phyloP scores from a whole-genome alignment of 2,329 filamentous ascomycete genomes.

The Colletotrichum siamense region DNA sequence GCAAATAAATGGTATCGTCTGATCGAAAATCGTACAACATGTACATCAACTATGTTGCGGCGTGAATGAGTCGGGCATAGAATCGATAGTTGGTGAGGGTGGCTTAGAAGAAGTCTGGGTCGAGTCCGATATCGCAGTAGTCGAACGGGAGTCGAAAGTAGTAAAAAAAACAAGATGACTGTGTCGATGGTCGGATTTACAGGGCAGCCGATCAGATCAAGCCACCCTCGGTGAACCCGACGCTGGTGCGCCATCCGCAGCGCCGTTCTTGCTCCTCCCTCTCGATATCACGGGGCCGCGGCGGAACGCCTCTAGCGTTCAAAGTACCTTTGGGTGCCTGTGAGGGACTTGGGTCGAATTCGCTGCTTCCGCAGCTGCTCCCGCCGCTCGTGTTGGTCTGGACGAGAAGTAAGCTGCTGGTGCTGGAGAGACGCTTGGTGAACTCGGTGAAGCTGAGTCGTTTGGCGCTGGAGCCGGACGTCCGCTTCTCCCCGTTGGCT shows the following conservation, averaged over 20 bases:
- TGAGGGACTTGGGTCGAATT: slow-evolving; percentile 45
- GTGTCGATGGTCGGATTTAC: background rate
- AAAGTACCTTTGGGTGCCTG: slow-evolving; percentile 35
- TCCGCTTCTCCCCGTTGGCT: slow-evolving; percentile 49
- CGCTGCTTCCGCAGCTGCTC: slow-evolving; percentile 55
- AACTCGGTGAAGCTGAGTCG: slow-evolving; percentile 67
- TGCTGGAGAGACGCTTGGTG: slow-evolving; percentile 64
- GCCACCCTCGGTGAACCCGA: slow-evolving; percentile 60
- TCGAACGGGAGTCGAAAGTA: background rate
- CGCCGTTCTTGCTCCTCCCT: slow-evolving; percentile 45
- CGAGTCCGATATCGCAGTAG: background rate
- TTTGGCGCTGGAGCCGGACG: slow-evolving; percentile 60
- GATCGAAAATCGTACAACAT: slow-evolving; percentile 21
- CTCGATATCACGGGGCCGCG: slow-evolving; percentile 38
- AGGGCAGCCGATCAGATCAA: slow-evolving; percentile 48
- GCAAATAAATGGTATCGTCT: slow-evolving; percentile 19
- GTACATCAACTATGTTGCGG: slow-evolving; percentile 4
- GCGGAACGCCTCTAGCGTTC: slow-evolving; percentile 33
- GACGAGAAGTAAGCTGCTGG: slow-evolving; percentile 63
- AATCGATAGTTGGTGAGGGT: background rate
- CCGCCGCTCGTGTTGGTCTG: slow-evolving; percentile 59
- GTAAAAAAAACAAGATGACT: background rate
- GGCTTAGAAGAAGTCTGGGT: background rate
- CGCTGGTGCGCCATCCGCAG: slow-evolving; percentile 63
- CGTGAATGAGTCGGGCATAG: slow-evolving; percentile 11